Evolutionary conservation across 345 rosid genomes (phyloP).

Genomic region (Pelargonium nanum): DNA sequence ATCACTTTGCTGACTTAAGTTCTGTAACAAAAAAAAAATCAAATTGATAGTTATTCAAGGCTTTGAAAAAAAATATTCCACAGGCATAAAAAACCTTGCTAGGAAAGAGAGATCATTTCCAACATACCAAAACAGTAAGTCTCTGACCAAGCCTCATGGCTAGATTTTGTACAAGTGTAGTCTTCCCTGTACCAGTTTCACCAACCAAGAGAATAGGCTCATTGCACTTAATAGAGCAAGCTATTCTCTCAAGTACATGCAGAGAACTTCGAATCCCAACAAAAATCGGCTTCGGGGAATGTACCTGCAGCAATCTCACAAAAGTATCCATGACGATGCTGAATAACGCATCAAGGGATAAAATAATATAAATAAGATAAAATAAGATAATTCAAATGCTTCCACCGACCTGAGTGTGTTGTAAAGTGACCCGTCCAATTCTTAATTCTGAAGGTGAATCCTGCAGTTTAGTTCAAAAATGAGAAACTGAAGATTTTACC

Average conservation of each 20-base stretch:
- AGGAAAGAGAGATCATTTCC: constrained; percentile 1
- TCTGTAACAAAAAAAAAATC: constrained; percentile 43
- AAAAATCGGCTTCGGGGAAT: constrained; percentile 38
- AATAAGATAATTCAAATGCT: constrained; percentile 5
- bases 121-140: constrained; percentile 78
- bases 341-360: too few species aligned
- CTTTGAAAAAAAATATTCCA: background rate
- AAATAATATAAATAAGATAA: constrained; percentile 13
- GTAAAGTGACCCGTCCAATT: constrained; percentile 69
- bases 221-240: constrained; percentile 67
- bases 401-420: constrained; percentile 37
- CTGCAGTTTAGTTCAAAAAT: constrained; percentile 34
- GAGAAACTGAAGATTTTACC: constrained; percentile 16
- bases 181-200: constrained; percentile 99
- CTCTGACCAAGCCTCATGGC: constrained; percentile 74
- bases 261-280: constrained; percentile 71
- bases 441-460: constrained; percentile 33
- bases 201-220: constrained; percentile 97
- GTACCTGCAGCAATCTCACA: constrained; percentile 31
- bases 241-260: constrained; percentile 67
- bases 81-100: background rate
- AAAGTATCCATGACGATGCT: constrained; percentile 8
- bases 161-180: constrained; percentile 85
- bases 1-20: constrained; percentile 97
- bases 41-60: background rate